phyloP scores from a whole-genome alignment of 2,329 filamentous ascomycete genomes.

The Colletotrichum godetiae region DNA sequence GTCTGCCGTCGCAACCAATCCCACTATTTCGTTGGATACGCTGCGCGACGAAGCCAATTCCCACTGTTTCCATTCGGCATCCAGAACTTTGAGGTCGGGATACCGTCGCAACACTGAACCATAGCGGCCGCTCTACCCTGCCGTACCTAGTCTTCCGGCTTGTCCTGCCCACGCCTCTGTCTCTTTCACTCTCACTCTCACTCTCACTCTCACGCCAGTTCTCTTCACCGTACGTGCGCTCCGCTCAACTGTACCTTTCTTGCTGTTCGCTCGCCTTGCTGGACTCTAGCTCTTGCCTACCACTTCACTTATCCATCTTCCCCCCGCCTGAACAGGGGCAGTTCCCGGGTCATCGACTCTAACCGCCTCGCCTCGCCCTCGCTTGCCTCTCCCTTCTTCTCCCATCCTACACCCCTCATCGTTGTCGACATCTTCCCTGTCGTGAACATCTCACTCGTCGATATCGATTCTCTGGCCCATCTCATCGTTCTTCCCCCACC shows the following conservation, averaged over 20 bases:
- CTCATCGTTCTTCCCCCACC: conserved; percentile 10
- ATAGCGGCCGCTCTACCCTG: conserved; percentile 9
- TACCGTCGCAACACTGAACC: conserved; percentile 21
- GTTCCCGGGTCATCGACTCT: conserved; percentile 10
- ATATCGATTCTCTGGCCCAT: not conserved
- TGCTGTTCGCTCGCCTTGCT: not conserved
- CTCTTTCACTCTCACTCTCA: not conserved
- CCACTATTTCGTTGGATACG: not conserved
- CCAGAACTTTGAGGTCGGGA: conserved; percentile 23
- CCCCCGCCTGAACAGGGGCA: conserved; percentile 7
- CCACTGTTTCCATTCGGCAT: conserved; percentile 19
- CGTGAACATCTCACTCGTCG: conserved; percentile 25
- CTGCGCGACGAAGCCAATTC: conserved; percentile 23
- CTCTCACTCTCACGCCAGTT: not conserved
- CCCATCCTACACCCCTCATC: conserved; percentile 7
- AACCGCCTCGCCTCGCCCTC: conserved; percentile 6
- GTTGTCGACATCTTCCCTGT: conserved; percentile 35
- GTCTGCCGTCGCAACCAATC: conserved; percentile 20
- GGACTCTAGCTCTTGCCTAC: not conserved
- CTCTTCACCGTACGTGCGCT: conserved; percentile 2
- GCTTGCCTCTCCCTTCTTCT: conserved; percentile 5
- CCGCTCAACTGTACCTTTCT: not conserved
- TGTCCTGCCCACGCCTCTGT: not conserved
- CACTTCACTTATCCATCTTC: not conserved
- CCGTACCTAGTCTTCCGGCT: conserved; percentile 1